phyloP scores from a whole-genome alignment of 192 early-diverging fungal genomes.

The Coemansia sp. region DNA sequence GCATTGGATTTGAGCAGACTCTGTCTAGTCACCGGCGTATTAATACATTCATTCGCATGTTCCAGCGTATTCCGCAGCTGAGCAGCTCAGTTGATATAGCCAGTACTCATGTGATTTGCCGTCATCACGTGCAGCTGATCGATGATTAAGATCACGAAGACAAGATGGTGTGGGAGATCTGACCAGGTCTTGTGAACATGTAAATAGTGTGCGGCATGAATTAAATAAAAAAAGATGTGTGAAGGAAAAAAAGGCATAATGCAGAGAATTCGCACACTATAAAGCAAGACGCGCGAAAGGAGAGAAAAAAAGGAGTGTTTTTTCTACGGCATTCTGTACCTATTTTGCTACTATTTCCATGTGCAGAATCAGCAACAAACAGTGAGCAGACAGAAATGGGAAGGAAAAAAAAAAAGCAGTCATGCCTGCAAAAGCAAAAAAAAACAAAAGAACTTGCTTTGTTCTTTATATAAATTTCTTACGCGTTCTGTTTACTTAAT shows the following conservation, averaged over 20 bases:
- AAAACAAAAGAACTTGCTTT: background rate
- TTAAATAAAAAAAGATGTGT: background rate
- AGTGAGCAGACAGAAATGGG: background rate
- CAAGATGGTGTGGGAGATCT: background rate
- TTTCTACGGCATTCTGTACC: too few species aligned
- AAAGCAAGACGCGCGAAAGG: too few species aligned
- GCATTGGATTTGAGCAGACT: too few species aligned
- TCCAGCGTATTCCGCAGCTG: too few species aligned
- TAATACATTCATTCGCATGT: too few species aligned
- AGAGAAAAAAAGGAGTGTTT: too few species aligned
- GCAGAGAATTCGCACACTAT: background rate
- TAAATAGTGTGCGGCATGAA: too few species aligned
- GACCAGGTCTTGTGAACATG: background rate
- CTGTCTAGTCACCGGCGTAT: too few species aligned
- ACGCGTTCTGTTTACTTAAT: background rate
- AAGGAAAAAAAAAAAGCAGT: background rate
- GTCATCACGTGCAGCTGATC: background rate
- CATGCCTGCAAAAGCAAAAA: background rate
- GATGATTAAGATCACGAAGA: background rate
- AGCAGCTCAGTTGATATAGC: too few species aligned
- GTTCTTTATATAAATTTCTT: too few species aligned
- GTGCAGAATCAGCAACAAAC: background rate
- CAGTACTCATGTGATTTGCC: too few species aligned
- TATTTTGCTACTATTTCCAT: too few species aligned
- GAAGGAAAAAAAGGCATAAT: background rate